Base-by-base conservation (phyloP, 2,329 filamentous ascomycete species). In the Penicillium concentricum region DNA sequence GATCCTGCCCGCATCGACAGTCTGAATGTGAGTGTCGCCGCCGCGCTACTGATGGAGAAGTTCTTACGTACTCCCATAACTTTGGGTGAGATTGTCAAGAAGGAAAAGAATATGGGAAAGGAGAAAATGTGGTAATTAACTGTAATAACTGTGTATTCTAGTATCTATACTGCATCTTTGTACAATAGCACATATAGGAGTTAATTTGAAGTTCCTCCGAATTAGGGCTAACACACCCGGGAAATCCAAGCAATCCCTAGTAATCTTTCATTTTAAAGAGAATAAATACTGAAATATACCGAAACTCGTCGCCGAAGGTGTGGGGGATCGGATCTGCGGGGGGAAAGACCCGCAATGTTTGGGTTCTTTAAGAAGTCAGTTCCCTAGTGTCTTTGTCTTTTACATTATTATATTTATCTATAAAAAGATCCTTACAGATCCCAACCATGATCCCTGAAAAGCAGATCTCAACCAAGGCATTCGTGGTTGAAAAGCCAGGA, bases 21-120 rank as follows among this genome's bases (percentile, higher is more conserved):
- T 72, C 76, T 99, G 72, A 97, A 99, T 71, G 94, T 97, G 38
- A 91, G 90, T 69, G 92, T 96, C 20, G 93, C 94, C 1, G 86
- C 90, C 7, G 91, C 86, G 1, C 77, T 97, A 47, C 76, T 97
- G 49, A 76, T 76, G 61, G 69, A 77, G 52, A 74, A 68, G 60
- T 75, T 78, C 55, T 62, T 77, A 49, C 70, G 69, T 4, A 62
- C 67, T 26, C 72, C 72, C n/a, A 58, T 74, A 30, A 62, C 63
- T 30, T 50, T 72, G 32, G 62, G 65, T 18, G 59, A 62, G 26
- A 54, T 60, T 24, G 51, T 51, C 12, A 61, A 60, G 46, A 69
- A 68, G 44, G 47, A 55, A 39, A 61, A 53, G 43, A 42, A 35
- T n/a, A 4, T 10, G 13, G 20, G 4, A n/a, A 48, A 43, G 22